Conservation (phyloP, 108 stramenopile species). For the Nitzschia palea region DNA sequence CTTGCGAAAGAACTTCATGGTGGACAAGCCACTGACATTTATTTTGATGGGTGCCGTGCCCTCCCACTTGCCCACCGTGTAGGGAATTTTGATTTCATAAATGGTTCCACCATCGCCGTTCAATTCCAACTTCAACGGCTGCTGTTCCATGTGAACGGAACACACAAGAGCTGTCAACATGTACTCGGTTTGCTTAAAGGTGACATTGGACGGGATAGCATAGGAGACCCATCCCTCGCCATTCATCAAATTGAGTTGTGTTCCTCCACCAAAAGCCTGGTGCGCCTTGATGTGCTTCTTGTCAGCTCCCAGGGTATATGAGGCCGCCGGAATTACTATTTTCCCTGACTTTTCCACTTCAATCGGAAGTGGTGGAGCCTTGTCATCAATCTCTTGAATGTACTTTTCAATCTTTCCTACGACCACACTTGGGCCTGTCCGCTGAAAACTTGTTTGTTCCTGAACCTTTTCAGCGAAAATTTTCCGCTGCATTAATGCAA, state of each 20-base stretch:
- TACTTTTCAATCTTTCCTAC: slow-evolving; percentile 44
- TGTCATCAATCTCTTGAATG: slow-evolving; percentile 26
- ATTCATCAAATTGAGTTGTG: slow-evolving; percentile 35
- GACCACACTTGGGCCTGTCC: slow-evolving; percentile 25
- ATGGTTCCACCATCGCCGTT: background rate
- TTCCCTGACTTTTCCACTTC: slow-evolving; percentile 28
- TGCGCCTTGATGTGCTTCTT: slow-evolving; percentile 29
- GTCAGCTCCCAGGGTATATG: slow-evolving; percentile 15
- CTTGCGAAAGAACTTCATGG: slow-evolving; percentile 37
- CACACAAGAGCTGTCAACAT: slow-evolving; percentile 32
- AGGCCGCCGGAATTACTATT: slow-evolving; percentile 32
- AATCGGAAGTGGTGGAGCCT: slow-evolving; percentile 24
- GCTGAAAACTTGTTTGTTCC: slow-evolving; percentile 23
- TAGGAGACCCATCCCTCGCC: slow-evolving; percentile 41
- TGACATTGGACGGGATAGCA: slow-evolving; percentile 25
- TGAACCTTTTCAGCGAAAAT: slow-evolving; percentile 20
- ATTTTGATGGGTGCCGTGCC: slow-evolving; percentile 43
- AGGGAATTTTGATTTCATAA: slow-evolving; percentile 38
- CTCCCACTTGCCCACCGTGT: slow-evolving; percentile 56
- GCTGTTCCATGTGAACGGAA: slow-evolving; percentile 44
- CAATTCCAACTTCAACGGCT: slow-evolving; percentile 34
- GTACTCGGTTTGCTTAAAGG: slow-evolving; percentile 29
- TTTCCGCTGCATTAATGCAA: slow-evolving; percentile 43
- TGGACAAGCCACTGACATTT: slow-evolving; percentile 13
- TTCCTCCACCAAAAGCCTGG: slow-evolving; percentile 39